phyloP scores from a whole-genome alignment of 805 yeast species.

The Ogataea zsoltii region DNA sequence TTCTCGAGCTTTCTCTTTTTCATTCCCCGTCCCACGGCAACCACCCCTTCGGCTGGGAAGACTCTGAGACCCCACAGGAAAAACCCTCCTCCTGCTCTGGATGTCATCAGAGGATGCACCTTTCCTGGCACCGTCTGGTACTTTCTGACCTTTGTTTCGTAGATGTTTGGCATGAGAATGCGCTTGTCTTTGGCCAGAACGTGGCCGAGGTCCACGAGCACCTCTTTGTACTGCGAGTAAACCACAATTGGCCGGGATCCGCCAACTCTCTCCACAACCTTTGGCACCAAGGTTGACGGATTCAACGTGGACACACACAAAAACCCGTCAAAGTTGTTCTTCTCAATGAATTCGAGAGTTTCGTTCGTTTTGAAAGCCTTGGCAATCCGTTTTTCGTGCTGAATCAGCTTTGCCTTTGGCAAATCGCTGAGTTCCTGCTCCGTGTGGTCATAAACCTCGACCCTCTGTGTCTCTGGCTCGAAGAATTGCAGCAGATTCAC shows the following conservation, averaged over 20 bases:
- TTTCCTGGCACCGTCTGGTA: constrained; percentile 94
- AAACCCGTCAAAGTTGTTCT: constrained; percentile 70
- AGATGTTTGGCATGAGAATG: constrained; percentile 77
- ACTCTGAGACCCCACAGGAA: constrained; percentile 78
- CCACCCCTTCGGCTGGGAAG: constrained; percentile 62
- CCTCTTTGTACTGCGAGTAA: constrained; percentile 80
- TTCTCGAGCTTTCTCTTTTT: constrained; percentile 39
- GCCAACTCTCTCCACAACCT: constrained; percentile 61
- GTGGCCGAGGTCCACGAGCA: constrained; percentile 71
- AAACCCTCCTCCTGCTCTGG: constrained; percentile 91
- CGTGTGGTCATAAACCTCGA: constrained; percentile 43
- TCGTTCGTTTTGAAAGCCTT: constrained; percentile 53
- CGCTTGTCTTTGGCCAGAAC: constrained; percentile 65
- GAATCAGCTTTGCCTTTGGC: constrained; percentile 60
- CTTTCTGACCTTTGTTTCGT: constrained; percentile 79
- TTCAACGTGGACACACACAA: constrained; percentile 73
- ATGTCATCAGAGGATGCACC: constrained; percentile 93
- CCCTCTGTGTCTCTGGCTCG: constrained; percentile 67
- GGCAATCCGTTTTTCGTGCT: constrained; percentile 64
- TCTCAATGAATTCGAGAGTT: constrained; percentile 50
- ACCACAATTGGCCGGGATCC: constrained; percentile 89
- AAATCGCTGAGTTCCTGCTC: constrained; percentile 55
- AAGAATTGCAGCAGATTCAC: constrained; percentile 78
- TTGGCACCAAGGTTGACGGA: constrained; percentile 62
- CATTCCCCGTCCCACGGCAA: constrained; percentile 69